phyloP scores from a whole-genome alignment of 2,329 filamentous ascomycete species.

The Mollisiaceae sp. region DNA sequence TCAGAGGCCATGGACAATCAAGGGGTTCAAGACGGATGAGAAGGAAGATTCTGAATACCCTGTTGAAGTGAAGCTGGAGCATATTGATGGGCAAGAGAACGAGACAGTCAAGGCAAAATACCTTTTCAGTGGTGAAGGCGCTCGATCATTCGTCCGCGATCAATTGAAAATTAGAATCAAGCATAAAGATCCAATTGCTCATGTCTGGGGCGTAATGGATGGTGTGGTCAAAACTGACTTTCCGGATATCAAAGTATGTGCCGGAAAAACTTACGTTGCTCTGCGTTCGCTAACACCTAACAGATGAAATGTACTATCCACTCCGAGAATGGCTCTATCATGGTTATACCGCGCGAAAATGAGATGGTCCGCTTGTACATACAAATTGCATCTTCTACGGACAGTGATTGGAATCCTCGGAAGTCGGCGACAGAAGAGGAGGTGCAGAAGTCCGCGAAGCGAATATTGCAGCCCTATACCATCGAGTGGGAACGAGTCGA shows the following conservation, averaged over 20 bases:
- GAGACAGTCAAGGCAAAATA: constrained; percentile 75
- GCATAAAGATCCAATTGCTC: constrained; percentile 70
- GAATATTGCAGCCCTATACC: constrained; percentile 68
- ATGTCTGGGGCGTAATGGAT: constrained; percentile 81
- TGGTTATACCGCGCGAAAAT: constrained; percentile 77
- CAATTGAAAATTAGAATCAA: constrained; percentile 73
- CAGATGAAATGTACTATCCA: constrained; percentile 79
- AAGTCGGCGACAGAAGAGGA: constrained; percentile 66
- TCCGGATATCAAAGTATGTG: constrained; percentile 74
- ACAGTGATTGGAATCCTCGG: constrained; percentile 64
- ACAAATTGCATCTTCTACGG: constrained; percentile 67
- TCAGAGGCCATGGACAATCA: constrained; percentile 69
- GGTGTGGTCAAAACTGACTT: constrained; percentile 75
- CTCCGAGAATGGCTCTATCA: constrained; percentile 74
- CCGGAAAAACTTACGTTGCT: neutral
- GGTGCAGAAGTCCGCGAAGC: constrained; percentile 69
- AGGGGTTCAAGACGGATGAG: constrained; percentile 63
- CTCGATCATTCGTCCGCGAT: constrained; percentile 68
- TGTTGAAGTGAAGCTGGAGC: constrained; percentile 77
- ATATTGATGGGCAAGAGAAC: constrained; percentile 74
- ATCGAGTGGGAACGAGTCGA: constrained; percentile 71
- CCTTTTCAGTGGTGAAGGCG: constrained; percentile 73
- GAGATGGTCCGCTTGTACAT: constrained; percentile 74
- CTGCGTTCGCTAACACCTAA: constrained; percentile 52
- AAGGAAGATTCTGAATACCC: constrained; percentile 69